Base-by-base conservation (phyloP, 257 asterid species). In the Coffea eugenioides region DNA sequence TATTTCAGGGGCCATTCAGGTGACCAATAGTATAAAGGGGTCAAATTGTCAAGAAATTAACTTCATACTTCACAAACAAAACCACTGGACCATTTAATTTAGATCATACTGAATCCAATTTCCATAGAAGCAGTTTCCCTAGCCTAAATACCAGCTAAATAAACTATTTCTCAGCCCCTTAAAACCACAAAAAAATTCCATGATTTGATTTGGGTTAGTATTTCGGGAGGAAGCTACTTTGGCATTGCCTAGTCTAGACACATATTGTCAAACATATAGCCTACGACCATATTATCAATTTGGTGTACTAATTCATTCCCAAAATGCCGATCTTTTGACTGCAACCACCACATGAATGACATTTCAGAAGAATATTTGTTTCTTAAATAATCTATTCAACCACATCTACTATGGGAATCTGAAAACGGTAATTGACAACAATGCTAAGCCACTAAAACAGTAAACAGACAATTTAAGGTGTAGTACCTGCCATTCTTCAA, bases 401-500 rank as follows among this genome's bases (percentile, higher is more conserved):
- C 34, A 36, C 6, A 27, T 9, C 31, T 54, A 75, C n/a, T 25
- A 49, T 10, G 49, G 23, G 54, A 46, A 21, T 31, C 69, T 46
- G 46, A 43, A 57, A 69, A 41, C 11, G 31, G 39, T 43, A 31
- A 71, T 27, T 41, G 46, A 75, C 69, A 75, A 57, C 48, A 76
- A 52, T 45, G 43, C n/a, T 34, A n/a, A 8, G 18, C 56, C 51
- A 36, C 48, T 7, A 68, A 34, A 73, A 25, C 27, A 43, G 3
- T 23, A 72, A 45, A 34, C 56, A 72, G 31, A 68, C 69, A 56
- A 41, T 71, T 27, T 72, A 54, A 64, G 69, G 8, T 39, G 6
- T 31, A 70, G 18, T 84, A 88, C 91, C 88, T 88, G 91, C 91
- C 91, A 88, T 62, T 88, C 91, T 78, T 81, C 87, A 62, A 88